A percentile compares a stretch with the other conserved stretches of the same genome.
Evolutionary conservation across 805 yeast genomes (phyloP).

Genomic region (Metschnikowia cubensis): DNA sequence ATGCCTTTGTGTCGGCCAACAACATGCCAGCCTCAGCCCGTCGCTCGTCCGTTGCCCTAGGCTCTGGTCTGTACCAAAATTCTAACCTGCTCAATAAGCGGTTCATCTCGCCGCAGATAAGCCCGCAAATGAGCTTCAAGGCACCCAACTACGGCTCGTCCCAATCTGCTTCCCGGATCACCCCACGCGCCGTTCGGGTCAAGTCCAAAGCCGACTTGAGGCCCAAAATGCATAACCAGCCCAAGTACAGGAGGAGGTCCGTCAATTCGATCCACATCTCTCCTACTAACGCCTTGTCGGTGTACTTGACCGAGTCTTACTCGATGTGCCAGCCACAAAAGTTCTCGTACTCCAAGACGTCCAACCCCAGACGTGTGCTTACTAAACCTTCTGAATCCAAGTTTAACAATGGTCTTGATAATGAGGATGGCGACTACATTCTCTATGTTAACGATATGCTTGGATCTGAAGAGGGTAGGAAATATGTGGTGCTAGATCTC

Average conservation of each 20-base stretch:
- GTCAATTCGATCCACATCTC: constrained; percentile 61
- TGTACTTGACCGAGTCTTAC: constrained; percentile 74
- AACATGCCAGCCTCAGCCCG: constrained; percentile 10
- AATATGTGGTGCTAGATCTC: constrained; percentile 84
- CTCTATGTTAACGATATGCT: constrained; percentile 90
- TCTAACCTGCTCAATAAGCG: constrained; percentile 13
- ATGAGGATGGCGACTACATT: constrained; percentile 85
- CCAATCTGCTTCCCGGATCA: constrained; percentile 12
- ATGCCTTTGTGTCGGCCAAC: constrained; percentile 2
- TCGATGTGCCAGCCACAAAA: constrained; percentile 72
- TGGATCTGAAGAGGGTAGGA: constrained; percentile 80
- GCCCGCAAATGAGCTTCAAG: constrained; percentile 3
- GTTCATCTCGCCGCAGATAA: constrained; percentile 12
- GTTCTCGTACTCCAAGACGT: constrained; percentile 75
- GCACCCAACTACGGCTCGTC: neutral
- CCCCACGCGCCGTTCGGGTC: constrained; percentile 48
- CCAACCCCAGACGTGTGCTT: constrained; percentile 86
- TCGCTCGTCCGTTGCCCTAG: constrained; percentile 20
- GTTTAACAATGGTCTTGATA: constrained; percentile 79
- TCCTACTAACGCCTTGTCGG: constrained; percentile 78
- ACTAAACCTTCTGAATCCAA: constrained; percentile 89
- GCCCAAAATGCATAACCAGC: constrained; percentile 59
- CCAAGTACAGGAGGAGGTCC: constrained; percentile 69
- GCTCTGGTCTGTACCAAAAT: constrained; percentile 19
- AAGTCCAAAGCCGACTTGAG: constrained; percentile 46